Base-by-base conservation (phyloP, 306 rosid genomes). In the Phaseolus lunatus region DNA sequence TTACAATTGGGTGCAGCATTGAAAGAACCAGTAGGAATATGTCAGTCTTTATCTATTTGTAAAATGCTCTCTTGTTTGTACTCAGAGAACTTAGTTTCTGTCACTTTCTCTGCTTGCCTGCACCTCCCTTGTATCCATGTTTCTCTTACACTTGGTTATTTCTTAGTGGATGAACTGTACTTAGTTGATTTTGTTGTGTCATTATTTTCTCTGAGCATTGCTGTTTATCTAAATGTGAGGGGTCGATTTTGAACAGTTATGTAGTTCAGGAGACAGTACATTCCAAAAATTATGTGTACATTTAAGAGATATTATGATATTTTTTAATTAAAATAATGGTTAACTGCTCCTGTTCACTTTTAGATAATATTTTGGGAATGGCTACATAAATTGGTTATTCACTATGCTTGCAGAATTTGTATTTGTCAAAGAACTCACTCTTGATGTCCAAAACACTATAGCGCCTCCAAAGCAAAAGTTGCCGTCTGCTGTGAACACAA, bases 361-460 rank as follows among this genome's bases (percentile, higher is more conserved):
- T 70, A 48, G 54, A 72, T 37, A 39, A 10, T 33, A 33, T 61
- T 33, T 48, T 67, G 23, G 65, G 29, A 3, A 54, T 15, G 52
- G 48, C 64, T 69, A 73, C 41, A 61, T 26, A 49, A 47, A 65
- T 19, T 72, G 72, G 69, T 83, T 58, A 65, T 65, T 83, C 68
- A 73, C 70, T 43, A 33, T 73, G 69, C 63, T 64, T 72, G 85
- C 94, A 96, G 99, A 94, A 76, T 96, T 89, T 78, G 73, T 92
- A 72, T 83, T 89, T 11, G 97, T 91, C 76, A 88, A 91, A 87
- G 98, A 96, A 86, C 91, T 93, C 82, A 93, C 97, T 59, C 90
- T 93, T 66, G 92, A 91, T 69, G 96, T 93, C 81, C 85, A 89
- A 80, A 96, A 96, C 85, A 79, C 78, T 78, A 47, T 86, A 31